Base-by-base conservation (phyloP, 345 rosid species). In the Murraya paniculata region DNA sequence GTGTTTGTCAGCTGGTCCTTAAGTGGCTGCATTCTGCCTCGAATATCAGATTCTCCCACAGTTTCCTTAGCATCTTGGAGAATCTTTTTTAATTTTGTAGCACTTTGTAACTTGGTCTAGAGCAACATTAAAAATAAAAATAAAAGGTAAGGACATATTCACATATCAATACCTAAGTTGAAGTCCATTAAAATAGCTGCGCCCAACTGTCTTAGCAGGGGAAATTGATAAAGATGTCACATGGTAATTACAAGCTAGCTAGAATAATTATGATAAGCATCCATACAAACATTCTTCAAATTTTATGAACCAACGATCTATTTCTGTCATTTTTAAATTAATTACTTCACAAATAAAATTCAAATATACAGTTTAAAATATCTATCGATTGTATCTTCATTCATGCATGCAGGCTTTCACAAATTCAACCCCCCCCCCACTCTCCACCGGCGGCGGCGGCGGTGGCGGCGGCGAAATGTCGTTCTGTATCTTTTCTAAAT, bases 31-130 rank as follows among this genome's bases (percentile, higher is more conserved):
- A 96, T 89, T 80, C 94, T 91, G 60, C 75, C 75, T 78, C 88
- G 86, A 58, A 94, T 88, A 81, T 94, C 97, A 25, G 98, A 89
- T 75, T 96, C 99, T 45, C 87, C 92, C 72, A 92, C 88, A 33
- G 91, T 85, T 81, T 92, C 97, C 86, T 94, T 96, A 21, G 95
- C 91, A 70, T 94, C 98, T 78, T 94, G 97, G 60, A 96, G 97
- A 79, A 96, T 89, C 92, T 92, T 96, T 79, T 94, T 96, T 86
- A 96, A 83, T 83, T 91, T 94, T 75, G 99, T 96, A 9, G 89
- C 55, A 71, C 84, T 89, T 77, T 91, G 97, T 75, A 89, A 75
- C 89, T 92, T 94, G 80, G 95, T 88, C 99, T 96, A 82, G 25
- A 74, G 62, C 59, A 77, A 64, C 68, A 59, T 53, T 62, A 56